Evolutionary conservation across 176 grass and related monocot species (phyloP).

Genomic region (Triticum aestivum): DNA sequence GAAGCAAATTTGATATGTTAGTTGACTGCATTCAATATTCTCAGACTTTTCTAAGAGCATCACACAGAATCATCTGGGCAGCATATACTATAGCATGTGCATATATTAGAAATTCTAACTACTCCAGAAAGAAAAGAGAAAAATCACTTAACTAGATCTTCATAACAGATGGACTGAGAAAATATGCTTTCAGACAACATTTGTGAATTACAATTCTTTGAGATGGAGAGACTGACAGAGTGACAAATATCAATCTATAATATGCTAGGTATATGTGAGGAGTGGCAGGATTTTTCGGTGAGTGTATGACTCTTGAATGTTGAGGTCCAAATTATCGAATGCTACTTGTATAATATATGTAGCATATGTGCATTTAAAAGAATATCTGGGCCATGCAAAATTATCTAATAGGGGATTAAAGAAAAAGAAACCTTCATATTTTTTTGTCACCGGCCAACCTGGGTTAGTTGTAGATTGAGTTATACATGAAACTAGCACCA

Average conservation of each 20-base stretch:
- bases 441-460: neutral
- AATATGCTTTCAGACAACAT: neutral
- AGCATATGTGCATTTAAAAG: neutral
- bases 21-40: neutral
- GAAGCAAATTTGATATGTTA: constrained; percentile 5
- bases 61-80: neutral
- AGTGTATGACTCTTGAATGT: too few species aligned
- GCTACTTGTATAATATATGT: too few species aligned
- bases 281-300: too few species aligned
- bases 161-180: neutral
- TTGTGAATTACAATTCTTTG: neutral
- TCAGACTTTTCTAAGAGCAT: neutral
- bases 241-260: neutral
- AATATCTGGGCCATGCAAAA: neutral
- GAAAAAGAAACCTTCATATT: neutral
- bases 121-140: neutral
- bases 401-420: neutral
- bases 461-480: constrained; percentile 16
- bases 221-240: neutral
- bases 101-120: neutral
- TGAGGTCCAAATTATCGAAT: too few species aligned
- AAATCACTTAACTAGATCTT: neutral
- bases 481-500: neutral
- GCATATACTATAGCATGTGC: neutral
- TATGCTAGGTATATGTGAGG: neutral